A percentile compares a stretch with the other conserved stretches of the same genome.
Evolutionary conservation across 2,329 filamentous ascomycete species (phyloP).

Genomic region (Xylaria sp.): DNA sequence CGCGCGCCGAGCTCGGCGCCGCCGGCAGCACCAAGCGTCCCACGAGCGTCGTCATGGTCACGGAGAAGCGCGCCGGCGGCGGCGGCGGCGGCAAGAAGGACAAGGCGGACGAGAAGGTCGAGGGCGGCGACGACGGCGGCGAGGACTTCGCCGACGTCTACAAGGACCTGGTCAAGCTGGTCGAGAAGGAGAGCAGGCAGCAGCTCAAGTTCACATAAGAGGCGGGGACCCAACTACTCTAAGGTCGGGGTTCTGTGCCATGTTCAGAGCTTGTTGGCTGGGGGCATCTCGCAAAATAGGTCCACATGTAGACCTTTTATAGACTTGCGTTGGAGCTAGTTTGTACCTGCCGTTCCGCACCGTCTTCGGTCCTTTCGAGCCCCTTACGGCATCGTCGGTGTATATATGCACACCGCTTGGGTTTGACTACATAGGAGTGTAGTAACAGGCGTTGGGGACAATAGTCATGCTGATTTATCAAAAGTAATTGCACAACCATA

Average conservation of each 20-base stretch:
- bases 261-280: too few species aligned
- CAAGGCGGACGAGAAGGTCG: conserved; percentile 48
- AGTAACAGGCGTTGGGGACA: background rate
- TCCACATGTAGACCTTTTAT: background rate
- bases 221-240: conserved; percentile 14
- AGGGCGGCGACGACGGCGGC: conserved; percentile 40
- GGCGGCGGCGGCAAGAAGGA: conserved; percentile 39
- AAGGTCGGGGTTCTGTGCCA: background rate
- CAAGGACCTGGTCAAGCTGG: conserved; percentile 65
- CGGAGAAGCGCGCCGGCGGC: conserved; percentile 51
- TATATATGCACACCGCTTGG: background rate
- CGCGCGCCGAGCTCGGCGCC: conserved; percentile 88
- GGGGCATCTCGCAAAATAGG: background rate
- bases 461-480: background rate
- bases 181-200: conserved; percentile 65
- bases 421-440: background rate
- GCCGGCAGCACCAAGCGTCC: conserved; percentile 95
- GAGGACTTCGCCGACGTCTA: conserved; percentile 67
- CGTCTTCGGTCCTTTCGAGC: background rate
- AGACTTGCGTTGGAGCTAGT: background rate
- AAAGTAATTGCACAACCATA: background rate
- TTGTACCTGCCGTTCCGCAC: background rate
- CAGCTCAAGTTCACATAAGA: conserved; percentile 57
- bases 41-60: conserved; percentile 92
- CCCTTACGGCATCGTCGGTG: background rate